A percentile compares a stretch with the other conserved stretches of the same genome.
phyloP scores from a whole-genome alignment of 495 filamentous ascomycete genomes.

The Xylaria telfairii region DNA sequence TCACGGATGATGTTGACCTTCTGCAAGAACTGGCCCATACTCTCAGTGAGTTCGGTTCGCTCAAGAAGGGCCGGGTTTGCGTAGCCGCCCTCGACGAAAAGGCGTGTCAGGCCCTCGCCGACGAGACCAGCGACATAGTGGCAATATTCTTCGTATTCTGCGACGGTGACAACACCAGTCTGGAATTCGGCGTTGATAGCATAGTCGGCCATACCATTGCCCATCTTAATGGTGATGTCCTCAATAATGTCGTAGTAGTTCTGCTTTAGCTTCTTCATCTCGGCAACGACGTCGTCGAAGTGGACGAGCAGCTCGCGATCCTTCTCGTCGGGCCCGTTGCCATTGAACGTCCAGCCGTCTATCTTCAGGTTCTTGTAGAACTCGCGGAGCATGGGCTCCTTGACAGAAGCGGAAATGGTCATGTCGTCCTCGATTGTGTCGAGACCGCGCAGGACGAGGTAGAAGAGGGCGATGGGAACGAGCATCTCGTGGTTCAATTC shows the following conservation, averaged over 20 bases:
- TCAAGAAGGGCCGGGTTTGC: constrained; percentile 85
- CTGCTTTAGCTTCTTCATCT: constrained; percentile 89
- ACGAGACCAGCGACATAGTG: constrained; percentile 98
- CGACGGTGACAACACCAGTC: constrained; percentile 79
- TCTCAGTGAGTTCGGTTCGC: constrained; percentile 81
- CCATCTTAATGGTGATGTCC: constrained; percentile 95
- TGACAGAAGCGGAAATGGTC: constrained; percentile 78
- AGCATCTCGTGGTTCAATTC: constrained; percentile 94
- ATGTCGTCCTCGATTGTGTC: constrained; percentile 99
- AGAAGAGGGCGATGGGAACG: constrained; percentile 90
- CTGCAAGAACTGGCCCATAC: constrained; percentile 96
- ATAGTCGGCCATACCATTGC: constrained; percentile 98
- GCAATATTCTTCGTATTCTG: constrained; percentile 95
- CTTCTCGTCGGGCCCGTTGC: constrained; percentile 90
- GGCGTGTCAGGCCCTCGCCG: constrained; percentile 86
- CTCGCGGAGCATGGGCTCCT: constrained; percentile 84
- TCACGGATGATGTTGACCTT: constrained; percentile 99
- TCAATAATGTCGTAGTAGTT: constrained; percentile 85
- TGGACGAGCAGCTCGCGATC: constrained; percentile 90
- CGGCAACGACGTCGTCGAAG: constrained; percentile 83
- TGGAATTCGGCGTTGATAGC: constrained; percentile 80
- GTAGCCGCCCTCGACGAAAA: constrained; percentile 87
- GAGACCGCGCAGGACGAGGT: constrained; percentile 85
- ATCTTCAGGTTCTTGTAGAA: constrained; percentile 79
- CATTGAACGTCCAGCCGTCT: constrained; percentile 89